Conservation (phyloP, 2,329 filamentous ascomycete genomes). For the Pestalotiopsis sp. region DNA sequence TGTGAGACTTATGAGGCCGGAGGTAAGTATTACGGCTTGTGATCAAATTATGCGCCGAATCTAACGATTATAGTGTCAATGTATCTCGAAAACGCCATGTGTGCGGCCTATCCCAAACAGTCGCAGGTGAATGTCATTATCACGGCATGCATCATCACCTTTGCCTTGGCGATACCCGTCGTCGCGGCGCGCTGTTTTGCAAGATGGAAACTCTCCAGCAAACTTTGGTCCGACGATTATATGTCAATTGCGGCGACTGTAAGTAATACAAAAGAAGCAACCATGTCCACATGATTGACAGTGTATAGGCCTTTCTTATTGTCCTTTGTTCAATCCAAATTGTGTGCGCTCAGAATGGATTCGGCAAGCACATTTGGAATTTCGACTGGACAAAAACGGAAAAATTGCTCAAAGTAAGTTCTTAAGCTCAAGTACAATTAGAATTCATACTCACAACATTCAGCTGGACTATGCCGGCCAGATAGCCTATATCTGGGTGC, state of each 20-base stretch:
- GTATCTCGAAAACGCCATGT: neutral
- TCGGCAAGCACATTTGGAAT: conserved; percentile 9
- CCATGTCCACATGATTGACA: neutral
- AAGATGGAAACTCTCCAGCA: neutral
- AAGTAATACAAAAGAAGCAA: neutral
- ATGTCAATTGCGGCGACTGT: conserved; percentile 1
- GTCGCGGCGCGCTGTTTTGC: neutral
- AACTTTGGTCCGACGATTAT: conserved; percentile 4
- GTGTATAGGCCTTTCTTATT: neutral
- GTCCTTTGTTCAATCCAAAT: neutral
- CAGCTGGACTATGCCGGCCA: neutral
- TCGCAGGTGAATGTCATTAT: neutral
- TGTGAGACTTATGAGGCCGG: neutral
- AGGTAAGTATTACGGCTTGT: neutral
- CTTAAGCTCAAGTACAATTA: neutral
- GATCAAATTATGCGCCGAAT: neutral
- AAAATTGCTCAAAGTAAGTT: neutral
- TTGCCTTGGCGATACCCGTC: neutral
- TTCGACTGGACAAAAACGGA: neutral
- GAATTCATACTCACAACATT: neutral
- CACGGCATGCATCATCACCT: neutral
- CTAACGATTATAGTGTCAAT: neutral
- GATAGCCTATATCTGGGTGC: neutral
- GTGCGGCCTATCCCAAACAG: conserved; percentile 4
- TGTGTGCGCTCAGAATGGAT: neutral